Evolutionary conservation across 1,284 basidiomycete species (phyloP).

Genomic region (Baeospora myosura): DNA sequence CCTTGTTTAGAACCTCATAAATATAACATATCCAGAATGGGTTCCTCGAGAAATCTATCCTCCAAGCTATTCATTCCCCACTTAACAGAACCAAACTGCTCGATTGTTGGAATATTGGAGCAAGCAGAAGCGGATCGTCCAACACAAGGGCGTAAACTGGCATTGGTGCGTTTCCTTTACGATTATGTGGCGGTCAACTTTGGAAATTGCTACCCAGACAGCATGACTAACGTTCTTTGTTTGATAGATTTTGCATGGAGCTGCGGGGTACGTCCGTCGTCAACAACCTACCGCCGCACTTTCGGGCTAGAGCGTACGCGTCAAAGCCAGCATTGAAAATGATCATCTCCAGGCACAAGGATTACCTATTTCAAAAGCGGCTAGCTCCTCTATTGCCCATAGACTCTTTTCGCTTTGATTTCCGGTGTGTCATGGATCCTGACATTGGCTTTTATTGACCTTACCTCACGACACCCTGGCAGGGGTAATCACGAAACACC

Average conservation of each 20-base stretch:
- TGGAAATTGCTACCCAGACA: too few relatives aligned
- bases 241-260: constrained; percentile 63
- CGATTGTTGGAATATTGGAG: constrained; percentile 58
- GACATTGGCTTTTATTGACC: too few relatives aligned
- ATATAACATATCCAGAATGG: too few relatives aligned
- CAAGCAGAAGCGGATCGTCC: constrained; percentile 43
- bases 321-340: constrained; percentile 2
- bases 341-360: constrained; percentile 55
- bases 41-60: too few relatives aligned
- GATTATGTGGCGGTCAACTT: background rate
- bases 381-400: constrained; percentile 60
- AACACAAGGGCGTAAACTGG: constrained; percentile 53
- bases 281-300: background rate
- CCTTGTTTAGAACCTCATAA: too few relatives aligned
- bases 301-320: background rate
- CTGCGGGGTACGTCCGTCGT: constrained; percentile 55
- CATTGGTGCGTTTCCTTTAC: constrained; percentile 45
- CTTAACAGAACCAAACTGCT: constrained; percentile 35
- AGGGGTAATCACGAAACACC: constrained; percentile 73
- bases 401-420: constrained; percentile 81
- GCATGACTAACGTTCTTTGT: constrained; percentile 3
- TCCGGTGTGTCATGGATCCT: constrained; percentile 46
- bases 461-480: constrained; percentile 6
- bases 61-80: constrained; percentile 54
- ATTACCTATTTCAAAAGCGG: constrained; percentile 76